Conservation (phyloP, 345 rosid genomes). For the Salix purpurea region DNA sequence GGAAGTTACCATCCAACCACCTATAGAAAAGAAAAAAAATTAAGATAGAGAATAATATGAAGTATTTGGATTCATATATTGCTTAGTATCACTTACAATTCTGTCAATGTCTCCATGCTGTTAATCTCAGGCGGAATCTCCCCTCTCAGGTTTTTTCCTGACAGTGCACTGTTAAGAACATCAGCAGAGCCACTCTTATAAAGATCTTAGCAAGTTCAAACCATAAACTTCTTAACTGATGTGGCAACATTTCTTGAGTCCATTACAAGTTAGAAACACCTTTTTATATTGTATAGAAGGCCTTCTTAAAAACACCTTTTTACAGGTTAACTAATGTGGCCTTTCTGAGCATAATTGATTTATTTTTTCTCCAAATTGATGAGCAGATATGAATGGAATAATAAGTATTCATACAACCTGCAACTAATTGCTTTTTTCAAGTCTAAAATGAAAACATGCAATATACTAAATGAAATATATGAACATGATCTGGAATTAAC, state of each 20-base stretch:
- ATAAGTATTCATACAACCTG: neutral
- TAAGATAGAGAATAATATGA: neutral
- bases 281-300: neutral
- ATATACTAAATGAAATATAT: neutral
- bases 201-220: neutral
- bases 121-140: conserved; percentile 60
- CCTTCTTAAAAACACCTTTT: too few species aligned
- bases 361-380: neutral
- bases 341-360: neutral
- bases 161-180: conserved; percentile 52
- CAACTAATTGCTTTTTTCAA: neutral
- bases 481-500: conserved; percentile 3
- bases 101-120: conserved; percentile 59
- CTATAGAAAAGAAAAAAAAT: conserved; percentile 32
- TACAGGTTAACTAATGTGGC: too few species aligned
- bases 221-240: neutral
- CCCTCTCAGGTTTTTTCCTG: conserved; percentile 65
- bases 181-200: conserved; percentile 8
- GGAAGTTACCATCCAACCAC: conserved; percentile 77
- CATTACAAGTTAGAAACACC: neutral
- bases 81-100: conserved; percentile 55
- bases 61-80: neutral
- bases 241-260: neutral
- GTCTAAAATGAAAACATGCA: neutral
- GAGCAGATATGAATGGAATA: neutral